Evolutionary conservation across 2,329 filamentous ascomycete genomes (phyloP).

Genomic region (Exutisphaerella laricina): DNA sequence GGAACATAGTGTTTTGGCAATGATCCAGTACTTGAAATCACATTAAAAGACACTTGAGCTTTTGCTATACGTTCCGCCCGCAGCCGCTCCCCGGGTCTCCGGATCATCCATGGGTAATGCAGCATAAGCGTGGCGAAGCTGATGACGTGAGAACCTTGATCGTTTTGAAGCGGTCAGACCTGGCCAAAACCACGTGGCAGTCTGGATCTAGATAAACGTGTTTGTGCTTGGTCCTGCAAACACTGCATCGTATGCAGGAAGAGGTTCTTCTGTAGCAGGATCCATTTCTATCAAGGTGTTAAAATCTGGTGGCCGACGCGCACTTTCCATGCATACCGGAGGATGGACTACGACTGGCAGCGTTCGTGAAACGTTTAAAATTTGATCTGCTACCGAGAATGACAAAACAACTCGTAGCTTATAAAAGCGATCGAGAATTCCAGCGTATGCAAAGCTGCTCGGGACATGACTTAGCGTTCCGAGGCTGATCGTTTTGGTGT

Average conservation of each 20-base stretch:
- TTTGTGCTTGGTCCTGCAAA: slow-evolving; percentile 1
- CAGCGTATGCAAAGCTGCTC: slow-evolving; percentile 3
- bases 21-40: neutral
- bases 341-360: slow-evolving; percentile 5
- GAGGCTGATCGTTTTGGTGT: neutral
- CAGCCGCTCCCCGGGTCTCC: too few species aligned
- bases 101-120: too few species aligned
- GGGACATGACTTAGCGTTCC: slow-evolving; percentile 2
- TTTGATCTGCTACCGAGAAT: neutral
- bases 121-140: too few species aligned
- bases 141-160: too few species aligned
- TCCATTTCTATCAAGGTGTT: neutral
- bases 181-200: neutral
- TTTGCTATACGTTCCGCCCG: neutral
- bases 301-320: neutral
- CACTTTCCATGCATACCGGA: slow-evolving; percentile 1
- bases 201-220: neutral
- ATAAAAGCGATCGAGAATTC: slow-evolving; percentile 2
- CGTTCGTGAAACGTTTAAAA: neutral
- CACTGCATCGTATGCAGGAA: slow-evolving; percentile 2
- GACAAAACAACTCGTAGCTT: slow-evolving; percentile 5
- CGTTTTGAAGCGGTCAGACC: neutral
- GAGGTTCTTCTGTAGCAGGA: neutral
- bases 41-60: too few species aligned
- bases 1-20: slow-evolving; percentile 3